Base-by-base conservation (phyloP, 495 filamentous ascomycete species). In the Tetracladium setigerum region DNA sequence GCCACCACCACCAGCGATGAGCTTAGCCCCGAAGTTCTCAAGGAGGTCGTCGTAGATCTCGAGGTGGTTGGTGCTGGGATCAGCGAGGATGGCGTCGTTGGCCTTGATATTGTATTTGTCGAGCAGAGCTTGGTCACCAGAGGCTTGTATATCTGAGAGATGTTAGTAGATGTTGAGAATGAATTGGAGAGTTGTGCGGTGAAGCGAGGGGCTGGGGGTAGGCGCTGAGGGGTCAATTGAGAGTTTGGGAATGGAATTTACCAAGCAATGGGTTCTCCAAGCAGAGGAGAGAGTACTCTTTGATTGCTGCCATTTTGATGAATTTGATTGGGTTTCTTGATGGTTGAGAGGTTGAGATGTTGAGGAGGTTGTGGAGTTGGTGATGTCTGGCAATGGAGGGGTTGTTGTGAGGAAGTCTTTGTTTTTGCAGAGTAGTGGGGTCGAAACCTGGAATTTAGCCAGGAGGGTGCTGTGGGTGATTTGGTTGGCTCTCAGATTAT, bases 61-160 rank as follows among this genome's bases (percentile, higher is more conserved):
- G 64, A 82, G 74, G 71, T 97, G 92, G 72, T 95, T 83, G 44
- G 85, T 78, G 22, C 22, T 27, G 22, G 22, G 22, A 66, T 94
- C 89, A 27, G 91, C 91, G 44, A 99, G 85, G 67, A 99, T 97
- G 48, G 94, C 92, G 67, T 96, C 91, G 72, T 99, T 95, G 63
- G 80, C 70, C 71, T 97, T 96, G 54, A 99, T 76, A 33, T 74
- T 79, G 64, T 99, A 99, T 72, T 95, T 92, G 47, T 89, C 70
- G 39, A 97, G 82, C 19, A 99, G 77, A 14, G 79, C 78, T 56
- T 82, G 76, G 64, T 88, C 79, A 52, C 84, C 89, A 57, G 81
- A 73, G 55, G 82, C 90, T 72, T 95, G 90, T 66, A 98, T 96
- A 66, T 98, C 90, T 92, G 60, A 36, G 36, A 49, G n/a, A 13